Evolutionary conservation across 1,284 basidiomycete genomes (phyloP).

Genomic region (Puccinia polysora): DNA sequence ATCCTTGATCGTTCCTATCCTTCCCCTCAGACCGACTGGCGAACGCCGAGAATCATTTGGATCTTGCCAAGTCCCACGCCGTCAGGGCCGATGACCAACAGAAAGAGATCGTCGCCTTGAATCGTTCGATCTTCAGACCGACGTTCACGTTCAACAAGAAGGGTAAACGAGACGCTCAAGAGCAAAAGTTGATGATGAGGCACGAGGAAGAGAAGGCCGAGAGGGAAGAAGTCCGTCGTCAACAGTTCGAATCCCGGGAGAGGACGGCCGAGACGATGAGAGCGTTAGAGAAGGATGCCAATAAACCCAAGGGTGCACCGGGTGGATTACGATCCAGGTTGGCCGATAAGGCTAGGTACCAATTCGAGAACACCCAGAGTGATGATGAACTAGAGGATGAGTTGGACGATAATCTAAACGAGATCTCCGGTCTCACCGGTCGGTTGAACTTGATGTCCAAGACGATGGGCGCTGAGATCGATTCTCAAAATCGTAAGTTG

Average conservation of each 20-base stretch:
- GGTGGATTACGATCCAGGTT: conserved; percentile 36
- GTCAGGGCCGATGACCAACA: conserved; percentile 86
- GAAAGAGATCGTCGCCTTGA: conserved; percentile 86
- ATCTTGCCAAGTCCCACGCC: conserved; percentile 85
- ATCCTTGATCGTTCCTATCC: background rate
- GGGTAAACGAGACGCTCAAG: conserved; percentile 79
- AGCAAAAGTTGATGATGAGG: conserved; percentile 77
- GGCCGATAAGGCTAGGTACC: conserved; percentile 65
- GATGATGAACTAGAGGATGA: conserved; percentile 81
- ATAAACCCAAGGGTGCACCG: conserved; percentile 45
- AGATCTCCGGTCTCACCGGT: conserved; percentile 75
- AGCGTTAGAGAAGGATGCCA: conserved; percentile 29
- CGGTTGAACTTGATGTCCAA: conserved; percentile 76
- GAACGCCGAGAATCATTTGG: conserved; percentile 91
- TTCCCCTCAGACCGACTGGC: conserved; percentile 63
- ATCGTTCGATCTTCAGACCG: conserved; percentile 89
- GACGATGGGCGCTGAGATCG: conserved; percentile 74
- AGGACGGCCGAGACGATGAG: conserved; percentile 69
- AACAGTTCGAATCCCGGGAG: conserved; percentile 79
- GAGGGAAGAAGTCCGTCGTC: conserved; percentile 75
- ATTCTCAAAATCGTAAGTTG: conserved; percentile 69
- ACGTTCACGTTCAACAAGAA: conserved; percentile 87
- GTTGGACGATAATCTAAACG: conserved; percentile 83
- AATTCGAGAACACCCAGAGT: conserved; percentile 90
- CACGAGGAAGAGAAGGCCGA: conserved; percentile 84